A percentile compares a stretch with the other conserved stretches of the same genome.
Conservation (phyloP, 768 basidiomycete genomes). For the Pisolithus marmoratus region DNA sequence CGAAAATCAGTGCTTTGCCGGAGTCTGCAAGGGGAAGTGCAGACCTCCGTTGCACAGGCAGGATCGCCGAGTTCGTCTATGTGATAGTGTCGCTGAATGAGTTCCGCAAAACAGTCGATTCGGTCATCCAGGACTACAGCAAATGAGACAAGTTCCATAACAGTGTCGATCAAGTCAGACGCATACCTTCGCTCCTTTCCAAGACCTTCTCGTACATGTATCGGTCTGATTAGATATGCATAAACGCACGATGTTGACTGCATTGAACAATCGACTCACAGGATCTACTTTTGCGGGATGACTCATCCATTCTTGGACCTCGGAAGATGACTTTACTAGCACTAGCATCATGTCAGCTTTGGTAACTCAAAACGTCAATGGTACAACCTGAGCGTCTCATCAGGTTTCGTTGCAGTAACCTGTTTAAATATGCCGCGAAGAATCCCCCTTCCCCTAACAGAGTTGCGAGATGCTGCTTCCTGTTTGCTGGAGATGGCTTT, state of each 20-base stretch:
- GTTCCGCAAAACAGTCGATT: constrained; percentile 81
- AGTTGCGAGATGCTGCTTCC: constrained; percentile 22
- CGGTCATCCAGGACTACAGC: constrained; percentile 70
- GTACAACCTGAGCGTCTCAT: constrained; percentile 12
- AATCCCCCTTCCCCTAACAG: constrained; percentile 11
- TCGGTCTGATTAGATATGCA: constrained; percentile 44
- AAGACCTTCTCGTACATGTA: constrained; percentile 94
- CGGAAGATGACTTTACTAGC: constrained; percentile 26
- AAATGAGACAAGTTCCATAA: background rate
- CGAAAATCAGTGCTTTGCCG: background rate
- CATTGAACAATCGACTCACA: constrained; percentile 42
- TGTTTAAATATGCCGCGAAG: background rate
- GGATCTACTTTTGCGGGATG: constrained; percentile 38
- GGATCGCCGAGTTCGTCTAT: constrained; percentile 79
- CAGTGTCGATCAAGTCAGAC: constrained; percentile 4
- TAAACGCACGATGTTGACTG: background rate
- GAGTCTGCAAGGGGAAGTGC: constrained; percentile 3
- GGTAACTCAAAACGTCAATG: constrained; percentile 6
- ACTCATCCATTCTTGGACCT: constrained; percentile 26
- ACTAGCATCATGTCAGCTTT: constrained; percentile 16
- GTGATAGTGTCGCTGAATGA: constrained; percentile 63
- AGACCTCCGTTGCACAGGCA: constrained; percentile 46
- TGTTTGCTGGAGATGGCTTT: constrained; percentile 28
- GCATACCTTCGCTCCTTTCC: constrained; percentile 72
- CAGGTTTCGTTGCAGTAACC: constrained; percentile 2